A percentile compares a stretch with the other conserved stretches of the same genome.
Conservation (phyloP, 2,329 filamentous ascomycete genomes). For the Colletotrichum limetticola region DNA sequence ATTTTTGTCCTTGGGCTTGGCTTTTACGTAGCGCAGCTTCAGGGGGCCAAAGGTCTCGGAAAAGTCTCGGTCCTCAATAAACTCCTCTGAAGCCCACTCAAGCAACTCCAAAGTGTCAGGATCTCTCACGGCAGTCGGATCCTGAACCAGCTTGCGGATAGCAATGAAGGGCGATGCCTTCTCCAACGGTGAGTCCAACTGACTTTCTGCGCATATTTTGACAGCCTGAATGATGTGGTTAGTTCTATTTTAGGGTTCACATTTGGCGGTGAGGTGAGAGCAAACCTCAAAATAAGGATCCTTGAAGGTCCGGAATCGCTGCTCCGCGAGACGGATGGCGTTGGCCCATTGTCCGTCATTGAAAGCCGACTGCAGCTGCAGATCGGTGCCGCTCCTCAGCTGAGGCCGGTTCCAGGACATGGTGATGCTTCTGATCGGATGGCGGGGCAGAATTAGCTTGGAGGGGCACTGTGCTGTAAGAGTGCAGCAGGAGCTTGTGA, state of each 20-base stretch:
- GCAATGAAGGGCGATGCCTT: conserved; percentile 56
- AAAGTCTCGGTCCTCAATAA: conserved; percentile 53
- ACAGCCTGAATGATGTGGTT: conserved; percentile 49
- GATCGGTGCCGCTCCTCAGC: conserved; percentile 62
- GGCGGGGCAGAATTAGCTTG: conserved; percentile 37
- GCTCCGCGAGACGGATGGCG: conserved; percentile 63
- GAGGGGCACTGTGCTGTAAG: conserved; percentile 34
- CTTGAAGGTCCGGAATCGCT: conserved; percentile 59
- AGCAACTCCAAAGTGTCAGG: conserved; percentile 63
- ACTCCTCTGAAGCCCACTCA: conserved; percentile 61
- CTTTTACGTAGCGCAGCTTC: conserved; percentile 62
- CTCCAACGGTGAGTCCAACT: conserved; percentile 60
- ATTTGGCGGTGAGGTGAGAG: not conserved
- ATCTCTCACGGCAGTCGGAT: conserved; percentile 59
- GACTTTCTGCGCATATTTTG: conserved; percentile 62
- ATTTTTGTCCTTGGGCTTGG: conserved; percentile 58
- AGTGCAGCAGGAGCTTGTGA: conserved; percentile 21
- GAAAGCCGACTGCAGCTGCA: conserved; percentile 66
- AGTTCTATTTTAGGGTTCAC: not conserved
- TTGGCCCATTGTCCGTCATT: conserved; percentile 63
- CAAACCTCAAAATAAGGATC: conserved; percentile 67
- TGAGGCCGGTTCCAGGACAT: conserved; percentile 42
- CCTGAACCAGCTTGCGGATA: conserved; percentile 58
- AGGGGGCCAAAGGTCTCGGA: conserved; percentile 60
- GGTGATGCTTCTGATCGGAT: conserved; percentile 37